Conservation (phyloP, 768 basidiomycete species). For the Auricularia sp. region DNA sequence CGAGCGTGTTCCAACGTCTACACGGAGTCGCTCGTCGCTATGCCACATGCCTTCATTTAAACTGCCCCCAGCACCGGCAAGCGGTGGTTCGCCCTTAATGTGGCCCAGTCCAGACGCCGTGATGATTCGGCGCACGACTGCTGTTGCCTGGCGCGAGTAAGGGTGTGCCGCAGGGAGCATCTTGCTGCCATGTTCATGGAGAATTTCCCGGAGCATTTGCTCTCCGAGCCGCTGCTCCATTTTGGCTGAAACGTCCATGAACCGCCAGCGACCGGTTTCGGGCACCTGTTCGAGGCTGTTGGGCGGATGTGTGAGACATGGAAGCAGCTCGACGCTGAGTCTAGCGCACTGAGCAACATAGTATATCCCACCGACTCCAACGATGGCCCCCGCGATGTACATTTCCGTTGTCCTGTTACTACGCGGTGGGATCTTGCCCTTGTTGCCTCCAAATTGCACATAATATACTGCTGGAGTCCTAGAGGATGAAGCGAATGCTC, state of each 20-base stretch:
- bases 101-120: slow-evolving; percentile 62
- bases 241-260: slow-evolving; percentile 65
- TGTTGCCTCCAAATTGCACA: neutral
- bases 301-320: neutral
- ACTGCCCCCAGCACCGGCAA: neutral
- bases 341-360: neutral
- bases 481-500: neutral
- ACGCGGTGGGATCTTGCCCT: neutral
- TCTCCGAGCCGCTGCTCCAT: slow-evolving; percentile 44
- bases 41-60: neutral
- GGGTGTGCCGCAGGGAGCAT: slow-evolving; percentile 63
- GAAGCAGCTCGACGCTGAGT: neutral
- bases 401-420: neutral
- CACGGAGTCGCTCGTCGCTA: neutral
- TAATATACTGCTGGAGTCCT: neutral
- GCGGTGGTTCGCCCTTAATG: slow-evolving; percentile 27
- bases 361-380: neutral
- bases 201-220: slow-evolving; percentile 30
- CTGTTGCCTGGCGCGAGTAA: slow-evolving; percentile 53
- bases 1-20: slow-evolving; percentile 7
- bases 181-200: slow-evolving; percentile 39
- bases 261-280: slow-evolving; percentile 80
- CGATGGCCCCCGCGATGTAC: neutral
- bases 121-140: slow-evolving; percentile 60
- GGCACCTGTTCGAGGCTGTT: slow-evolving; percentile 75